Percentiles rank a stretch among this genome's conserved stretches.
Evolutionary conservation across 495 filamentous ascomycete species (phyloP).

Genomic region (Penicilliopsis zonata): DNA sequence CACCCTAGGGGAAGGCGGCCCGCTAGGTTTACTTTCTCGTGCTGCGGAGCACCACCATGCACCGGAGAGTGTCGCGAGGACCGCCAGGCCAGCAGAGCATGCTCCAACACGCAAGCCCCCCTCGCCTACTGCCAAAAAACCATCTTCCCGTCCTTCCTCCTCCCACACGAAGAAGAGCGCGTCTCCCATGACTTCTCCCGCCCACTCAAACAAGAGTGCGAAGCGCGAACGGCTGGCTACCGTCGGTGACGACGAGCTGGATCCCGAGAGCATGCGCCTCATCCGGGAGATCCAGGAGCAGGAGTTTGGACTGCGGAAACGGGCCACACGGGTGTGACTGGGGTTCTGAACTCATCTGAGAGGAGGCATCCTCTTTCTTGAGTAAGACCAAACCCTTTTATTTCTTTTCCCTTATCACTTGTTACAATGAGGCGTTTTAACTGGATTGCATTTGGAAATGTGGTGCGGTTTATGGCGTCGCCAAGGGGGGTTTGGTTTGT

Average conservation of each 20-base stretch:
- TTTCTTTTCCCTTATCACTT: neutral
- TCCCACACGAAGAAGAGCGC: constrained; percentile 33
- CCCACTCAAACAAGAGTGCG: constrained; percentile 16
- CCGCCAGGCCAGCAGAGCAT: constrained; percentile 15
- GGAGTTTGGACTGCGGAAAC: constrained; percentile 45
- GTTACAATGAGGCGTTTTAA: neutral
- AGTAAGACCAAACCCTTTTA: no score
- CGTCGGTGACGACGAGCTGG: constrained; percentile 25
- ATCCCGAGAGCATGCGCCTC: constrained; percentile 41
- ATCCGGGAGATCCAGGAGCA: constrained; percentile 47
- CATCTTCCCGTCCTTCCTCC: constrained; percentile 29
- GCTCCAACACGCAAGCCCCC: constrained; percentile 18
- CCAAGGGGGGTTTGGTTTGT: no score
- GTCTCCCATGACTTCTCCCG: constrained; percentile 24
- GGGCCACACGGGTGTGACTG: constrained; percentile 15
- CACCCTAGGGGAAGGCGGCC: constrained; percentile 26
- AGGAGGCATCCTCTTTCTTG: no score
- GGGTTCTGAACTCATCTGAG: no score
- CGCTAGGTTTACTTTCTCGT: constrained; percentile 21
- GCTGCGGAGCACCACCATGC: constrained; percentile 32
- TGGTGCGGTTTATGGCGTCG: no score
- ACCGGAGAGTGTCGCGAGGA: constrained; percentile 19
- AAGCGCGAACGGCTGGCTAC: constrained; percentile 12
- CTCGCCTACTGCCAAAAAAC: constrained; percentile 21
- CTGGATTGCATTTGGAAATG: no score